Conservation (phyloP, 2,329 filamentous ascomycete species). For the Chaetomiaceae sp. region DNA sequence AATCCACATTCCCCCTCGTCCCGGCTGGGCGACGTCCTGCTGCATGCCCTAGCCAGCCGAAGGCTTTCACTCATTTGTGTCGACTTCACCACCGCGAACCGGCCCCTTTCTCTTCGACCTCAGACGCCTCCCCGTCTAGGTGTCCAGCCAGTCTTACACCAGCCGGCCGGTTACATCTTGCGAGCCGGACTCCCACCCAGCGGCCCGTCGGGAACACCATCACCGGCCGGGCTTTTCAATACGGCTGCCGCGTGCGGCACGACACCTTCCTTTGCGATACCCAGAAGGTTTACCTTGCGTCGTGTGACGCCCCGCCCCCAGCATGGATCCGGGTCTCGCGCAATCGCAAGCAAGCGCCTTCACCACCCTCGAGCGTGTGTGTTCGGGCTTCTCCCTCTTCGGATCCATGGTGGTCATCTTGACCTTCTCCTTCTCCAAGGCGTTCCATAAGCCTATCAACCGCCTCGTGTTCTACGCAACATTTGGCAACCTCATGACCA, state of each 20-base stretch:
- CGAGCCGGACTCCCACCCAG: background rate
- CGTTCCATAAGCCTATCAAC: slow-evolving; percentile 83
- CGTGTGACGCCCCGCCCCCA: slow-evolving; percentile 4
- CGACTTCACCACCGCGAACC: too few species aligned
- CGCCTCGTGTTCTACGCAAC: slow-evolving; percentile 77
- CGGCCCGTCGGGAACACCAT: too few species aligned
- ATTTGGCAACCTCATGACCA: slow-evolving; percentile 72
- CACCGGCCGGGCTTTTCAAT: background rate
- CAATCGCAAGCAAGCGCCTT: slow-evolving; percentile 37
- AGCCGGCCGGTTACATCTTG: background rate
- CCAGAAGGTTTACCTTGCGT: background rate
- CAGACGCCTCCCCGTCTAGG: background rate
- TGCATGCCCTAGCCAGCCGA: slow-evolving; percentile 1
- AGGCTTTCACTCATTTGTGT: too few species aligned
- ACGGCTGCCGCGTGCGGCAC: background rate
- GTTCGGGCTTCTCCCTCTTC: slow-evolving; percentile 64
- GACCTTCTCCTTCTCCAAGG: slow-evolving; percentile 61
- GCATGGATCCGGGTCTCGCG: slow-evolving; percentile 12
- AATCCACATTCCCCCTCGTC: slow-evolving; percentile 14
- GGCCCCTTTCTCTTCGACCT: background rate
- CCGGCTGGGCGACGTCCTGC: slow-evolving; percentile 2
- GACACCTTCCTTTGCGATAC: background rate
- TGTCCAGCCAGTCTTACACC: background rate
- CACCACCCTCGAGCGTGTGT: slow-evolving; percentile 57
- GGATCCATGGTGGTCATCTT: slow-evolving; percentile 66